Evolutionary conservation across 1,284 basidiomycete species (phyloP).

Genomic region (Boletus semigastroideus): DNA sequence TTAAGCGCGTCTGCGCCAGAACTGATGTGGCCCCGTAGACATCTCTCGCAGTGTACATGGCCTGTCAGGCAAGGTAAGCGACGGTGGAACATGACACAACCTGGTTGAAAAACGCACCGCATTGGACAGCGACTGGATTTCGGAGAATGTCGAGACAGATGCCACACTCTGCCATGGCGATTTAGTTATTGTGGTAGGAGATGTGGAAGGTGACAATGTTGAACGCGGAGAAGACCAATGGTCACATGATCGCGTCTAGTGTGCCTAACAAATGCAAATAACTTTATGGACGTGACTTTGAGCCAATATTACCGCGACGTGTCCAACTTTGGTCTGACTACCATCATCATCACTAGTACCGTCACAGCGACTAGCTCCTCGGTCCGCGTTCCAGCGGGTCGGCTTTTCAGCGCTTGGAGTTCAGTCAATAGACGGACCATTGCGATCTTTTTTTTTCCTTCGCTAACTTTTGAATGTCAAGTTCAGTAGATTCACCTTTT

Average conservation of each 20-base stretch:
- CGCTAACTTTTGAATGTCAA: constrained; percentile 33
- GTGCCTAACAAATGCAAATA: constrained; percentile 23
- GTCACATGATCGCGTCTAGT: constrained; percentile 32
- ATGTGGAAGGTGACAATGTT: too few species aligned
- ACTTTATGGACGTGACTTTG: constrained; percentile 3
- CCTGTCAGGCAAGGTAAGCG: constrained; percentile 37
- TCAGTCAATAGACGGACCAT: constrained; percentile 22
- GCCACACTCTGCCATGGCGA: constrained; percentile 49
- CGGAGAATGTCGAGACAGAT: constrained; percentile 57
- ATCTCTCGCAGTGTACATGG: constrained; percentile 60
- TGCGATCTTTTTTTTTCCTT: constrained; percentile 32
- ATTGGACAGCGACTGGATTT: constrained; percentile 58
- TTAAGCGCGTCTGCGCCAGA: constrained; percentile 40
- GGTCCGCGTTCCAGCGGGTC: constrained; percentile 4
- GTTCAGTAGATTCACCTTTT: constrained; percentile 31
- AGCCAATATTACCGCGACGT: constrained; percentile 5
- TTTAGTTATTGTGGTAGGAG: not conserved
- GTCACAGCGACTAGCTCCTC: constrained; percentile 10
- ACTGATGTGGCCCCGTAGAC: constrained; percentile 49
- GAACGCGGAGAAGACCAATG: not conserved
- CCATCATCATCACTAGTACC: constrained; percentile 8
- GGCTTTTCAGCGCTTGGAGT: constrained; percentile 8
- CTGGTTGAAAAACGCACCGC: constrained; percentile 41
- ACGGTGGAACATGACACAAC: not conserved
- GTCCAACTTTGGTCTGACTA: constrained; percentile 2